Evolutionary conservation across 1,284 basidiomycete genomes (phyloP).

Genomic region (Apiotrichum gracile): DNA sequence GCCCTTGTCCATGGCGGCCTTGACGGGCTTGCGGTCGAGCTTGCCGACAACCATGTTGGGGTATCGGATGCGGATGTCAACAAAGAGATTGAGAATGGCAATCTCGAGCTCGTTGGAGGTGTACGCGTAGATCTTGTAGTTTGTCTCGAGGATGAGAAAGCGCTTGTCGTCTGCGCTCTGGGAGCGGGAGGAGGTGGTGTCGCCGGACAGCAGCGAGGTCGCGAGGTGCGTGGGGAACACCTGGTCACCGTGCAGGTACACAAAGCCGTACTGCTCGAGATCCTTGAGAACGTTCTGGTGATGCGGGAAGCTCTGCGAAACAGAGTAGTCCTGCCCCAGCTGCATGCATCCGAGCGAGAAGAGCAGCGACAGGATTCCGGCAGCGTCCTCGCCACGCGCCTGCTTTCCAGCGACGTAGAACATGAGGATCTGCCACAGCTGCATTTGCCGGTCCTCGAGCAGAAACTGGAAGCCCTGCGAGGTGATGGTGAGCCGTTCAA

Average conservation of each 20-base stretch:
- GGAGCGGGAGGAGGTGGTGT: conserved; percentile 57
- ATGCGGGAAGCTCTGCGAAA: conserved; percentile 66
- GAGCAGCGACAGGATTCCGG: conserved; percentile 87
- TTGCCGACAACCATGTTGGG: conserved; percentile 93
- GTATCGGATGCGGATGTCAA: conserved; percentile 86
- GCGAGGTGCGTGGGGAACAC: conserved; percentile 96
- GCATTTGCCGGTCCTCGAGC: conserved; percentile 89
- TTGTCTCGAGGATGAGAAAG: conserved; percentile 96
- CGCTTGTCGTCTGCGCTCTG: conserved; percentile 56
- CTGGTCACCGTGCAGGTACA: conserved; percentile 60
- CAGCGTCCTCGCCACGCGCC: conserved; percentile 82
- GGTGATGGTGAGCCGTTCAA: conserved; percentile 68
- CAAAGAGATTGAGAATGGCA: conserved; percentile 90
- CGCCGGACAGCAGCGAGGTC: conserved; percentile 68
- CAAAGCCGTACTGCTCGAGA: conserved; percentile 87
- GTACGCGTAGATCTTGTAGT: conserved; percentile 97
- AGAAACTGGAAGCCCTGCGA: conserved; percentile 96
- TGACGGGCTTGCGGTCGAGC: conserved; percentile 91
- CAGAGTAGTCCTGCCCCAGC: conserved; percentile 88
- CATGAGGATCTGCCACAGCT: conserved; percentile 93
- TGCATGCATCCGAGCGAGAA: conserved; percentile 95
- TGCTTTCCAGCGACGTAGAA: conserved; percentile 60
- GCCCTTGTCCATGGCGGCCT: conserved; percentile 86
- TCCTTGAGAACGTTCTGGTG: conserved; percentile 74
- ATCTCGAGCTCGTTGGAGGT: conserved; percentile 98